Conservation (phyloP, 2,329 filamentous ascomycete genomes). For the Trichoderma guizhouense region DNA sequence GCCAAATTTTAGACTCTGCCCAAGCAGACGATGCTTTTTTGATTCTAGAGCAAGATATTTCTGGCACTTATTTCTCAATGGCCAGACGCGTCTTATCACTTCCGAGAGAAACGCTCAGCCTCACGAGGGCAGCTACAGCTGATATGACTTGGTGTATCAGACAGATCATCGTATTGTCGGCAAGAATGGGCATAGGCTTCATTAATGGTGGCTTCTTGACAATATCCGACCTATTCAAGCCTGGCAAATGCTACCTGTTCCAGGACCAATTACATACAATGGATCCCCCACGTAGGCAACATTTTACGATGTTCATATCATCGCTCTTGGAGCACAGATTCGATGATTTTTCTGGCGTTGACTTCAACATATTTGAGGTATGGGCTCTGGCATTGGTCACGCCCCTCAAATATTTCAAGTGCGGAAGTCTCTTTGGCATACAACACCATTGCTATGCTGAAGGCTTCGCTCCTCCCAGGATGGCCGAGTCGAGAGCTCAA, state of each 20-base stretch:
- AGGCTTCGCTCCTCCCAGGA: conserved; percentile 42
- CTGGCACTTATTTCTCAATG: conserved; percentile 47
- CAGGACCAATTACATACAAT: conserved; percentile 40
- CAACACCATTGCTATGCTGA: conserved; percentile 42
- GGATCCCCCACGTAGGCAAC: conserved; percentile 40
- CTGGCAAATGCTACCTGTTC: conserved; percentile 50
- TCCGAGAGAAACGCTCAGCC: conserved; percentile 13
- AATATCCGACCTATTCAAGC: conserved; percentile 44
- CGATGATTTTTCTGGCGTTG: conserved; percentile 45
- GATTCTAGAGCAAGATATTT: conserved; percentile 48
- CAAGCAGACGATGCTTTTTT: conserved; percentile 46
- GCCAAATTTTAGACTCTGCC: conserved; percentile 37
- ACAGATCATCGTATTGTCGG: conserved; percentile 44
- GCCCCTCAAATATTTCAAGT: conserved; percentile 43
- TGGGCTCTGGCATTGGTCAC: conserved; percentile 53
- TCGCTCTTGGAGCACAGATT: conserved; percentile 46
- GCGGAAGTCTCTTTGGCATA: conserved; percentile 50
- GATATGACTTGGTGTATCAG: conserved; percentile 39
- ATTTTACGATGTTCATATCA: conserved; percentile 50
- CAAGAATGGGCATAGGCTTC: conserved; percentile 45
- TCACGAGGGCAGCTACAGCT: conserved; percentile 18
- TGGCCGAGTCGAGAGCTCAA: conserved; percentile 34
- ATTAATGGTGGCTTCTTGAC: conserved; percentile 43
- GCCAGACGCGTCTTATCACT: conserved; percentile 37
- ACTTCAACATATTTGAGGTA: conserved; percentile 46